Conservation (phyloP, 805 yeast species). For the Candida multigemmis region DNA sequence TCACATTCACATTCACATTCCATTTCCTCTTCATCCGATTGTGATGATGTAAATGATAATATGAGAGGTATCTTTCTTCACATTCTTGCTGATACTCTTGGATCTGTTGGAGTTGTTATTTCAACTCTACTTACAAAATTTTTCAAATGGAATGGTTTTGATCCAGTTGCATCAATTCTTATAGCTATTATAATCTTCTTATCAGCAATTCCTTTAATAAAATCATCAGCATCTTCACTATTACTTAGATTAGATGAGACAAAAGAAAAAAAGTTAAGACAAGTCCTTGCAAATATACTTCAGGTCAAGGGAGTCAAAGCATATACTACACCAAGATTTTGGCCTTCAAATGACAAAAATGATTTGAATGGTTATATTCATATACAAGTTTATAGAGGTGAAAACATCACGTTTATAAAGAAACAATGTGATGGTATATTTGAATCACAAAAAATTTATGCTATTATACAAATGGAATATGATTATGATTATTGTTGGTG, state of each 20-base stretch:
- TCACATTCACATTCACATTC: slow-evolving; percentile 3
- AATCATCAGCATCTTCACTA: slow-evolving; percentile 69
- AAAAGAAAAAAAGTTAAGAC: slow-evolving; percentile 56
- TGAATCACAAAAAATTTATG: slow-evolving; percentile 37
- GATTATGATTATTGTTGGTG: slow-evolving; percentile 67
- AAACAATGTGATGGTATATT: slow-evolving; percentile 52
- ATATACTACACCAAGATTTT: slow-evolving; percentile 83
- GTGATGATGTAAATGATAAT: slow-evolving; percentile 41
- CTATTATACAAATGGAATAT: slow-evolving; percentile 62
- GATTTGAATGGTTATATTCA: slow-evolving; percentile 62
- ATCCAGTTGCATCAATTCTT: slow-evolving; percentile 84
- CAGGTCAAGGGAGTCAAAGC: slow-evolving; percentile 73
- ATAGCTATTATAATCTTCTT: slow-evolving; percentile 73
- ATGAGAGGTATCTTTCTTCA: slow-evolving; percentile 94
- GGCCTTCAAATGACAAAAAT: slow-evolving; percentile 48
- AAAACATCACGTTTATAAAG: slow-evolving; percentile 51
- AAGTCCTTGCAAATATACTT: slow-evolving; percentile 58
- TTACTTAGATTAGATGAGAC: slow-evolving; percentile 51
- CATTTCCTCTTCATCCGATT: slow-evolving; percentile 1
- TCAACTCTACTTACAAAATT: slow-evolving; percentile 72
- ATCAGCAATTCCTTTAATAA: slow-evolving; percentile 78
- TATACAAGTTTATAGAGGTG: slow-evolving; percentile 62
- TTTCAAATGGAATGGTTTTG: slow-evolving; percentile 68
- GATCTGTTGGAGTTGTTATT: slow-evolving; percentile 94
- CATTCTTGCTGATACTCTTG: slow-evolving; percentile 89